Conservation (phyloP, 2,329 filamentous ascomycete genomes). For the Diaporthe longicolla region DNA sequence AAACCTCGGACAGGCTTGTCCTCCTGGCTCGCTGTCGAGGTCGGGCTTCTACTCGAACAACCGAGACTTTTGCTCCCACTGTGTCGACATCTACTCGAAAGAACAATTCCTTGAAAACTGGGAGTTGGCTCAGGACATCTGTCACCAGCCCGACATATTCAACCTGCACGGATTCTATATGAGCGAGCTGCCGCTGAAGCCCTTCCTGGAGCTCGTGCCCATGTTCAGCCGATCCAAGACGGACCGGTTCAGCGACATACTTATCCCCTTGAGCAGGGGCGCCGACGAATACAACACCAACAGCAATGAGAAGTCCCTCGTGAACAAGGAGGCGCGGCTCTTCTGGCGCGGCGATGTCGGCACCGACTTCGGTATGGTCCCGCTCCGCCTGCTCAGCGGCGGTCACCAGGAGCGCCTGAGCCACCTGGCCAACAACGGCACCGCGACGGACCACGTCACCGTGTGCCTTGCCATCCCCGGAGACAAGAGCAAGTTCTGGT, state of each 20-base stretch:
- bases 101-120: conserved; percentile 78
- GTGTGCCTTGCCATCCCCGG: conserved; percentile 68
- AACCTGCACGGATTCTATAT: conserved; percentile 82
- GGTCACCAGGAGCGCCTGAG: conserved; percentile 79
- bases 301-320: conserved; percentile 66
- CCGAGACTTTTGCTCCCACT: conserved; percentile 74
- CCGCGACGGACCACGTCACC: conserved; percentile 61
- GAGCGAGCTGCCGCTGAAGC: conserved; percentile 72
- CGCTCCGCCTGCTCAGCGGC: conserved; percentile 71
- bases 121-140: conserved; percentile 75
- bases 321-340: conserved; percentile 73
- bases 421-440: conserved; percentile 76
- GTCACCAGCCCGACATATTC: conserved; percentile 82
- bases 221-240: conserved; percentile 84
- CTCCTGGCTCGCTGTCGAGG: conserved; percentile 72
- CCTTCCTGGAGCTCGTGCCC: conserved; percentile 76
- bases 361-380: conserved; percentile 61
- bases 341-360: conserved; percentile 83
- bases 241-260: conserved; percentile 80
- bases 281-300: conserved; percentile 57
- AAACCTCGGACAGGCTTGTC: conserved; percentile 65
- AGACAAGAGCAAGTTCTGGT: conserved; percentile 62
- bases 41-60: conserved; percentile 74
- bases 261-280: conserved; percentile 73
- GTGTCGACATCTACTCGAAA: conserved; percentile 74